Base-by-base conservation (phyloP, 2,329 filamentous ascomycete species). In the Biscogniauxia mediterranea region DNA sequence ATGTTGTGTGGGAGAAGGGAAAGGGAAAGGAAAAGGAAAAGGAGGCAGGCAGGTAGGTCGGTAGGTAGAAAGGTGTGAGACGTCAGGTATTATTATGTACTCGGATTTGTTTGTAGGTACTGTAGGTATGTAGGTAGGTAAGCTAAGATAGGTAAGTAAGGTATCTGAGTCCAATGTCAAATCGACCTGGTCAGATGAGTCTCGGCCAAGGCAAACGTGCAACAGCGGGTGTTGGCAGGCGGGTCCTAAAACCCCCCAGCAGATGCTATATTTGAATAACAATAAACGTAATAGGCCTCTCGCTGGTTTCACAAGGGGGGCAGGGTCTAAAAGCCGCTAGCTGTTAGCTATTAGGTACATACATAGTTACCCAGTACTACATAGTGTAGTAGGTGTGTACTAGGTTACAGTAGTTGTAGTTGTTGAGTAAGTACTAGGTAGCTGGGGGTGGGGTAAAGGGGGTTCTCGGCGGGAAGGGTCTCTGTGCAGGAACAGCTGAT, bases 1-100 rank as follows among this genome's bases (percentile, higher is more conserved):
- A 77, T 78, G 67, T 74, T 66, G 72, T 65, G 28, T 32, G 3
- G 28, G 7, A 32, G 28, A 32, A 32, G 67, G 38, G 49, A 61
- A 38, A 59, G 58, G 67, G 62, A 51, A 64, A 26, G 20, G 52
- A 52, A 59, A 49, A 56, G 59, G 50, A 19, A 46, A 54, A 51
- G 38, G 52, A 56, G 54, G 52, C 42, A 55, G 55, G 52, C 23
- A 51, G 54, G 53, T 50, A 54, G 55, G 52, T 32, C 49, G 55
- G 53, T 42, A 54, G 52, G 38, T 53, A 57, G 56, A 50, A 28
- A 55, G 55, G 52, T 23, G 46, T 52, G 53, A 46, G 46, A 23
- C n/a, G 21, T 21, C 23, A 23, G 23, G 23, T 2, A 50, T 25
- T 25, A 56, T 38, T 21, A 53, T 20, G 56, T 19, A 52, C 23